phyloP scores from a whole-genome alignment of 2,329 filamentous ascomycete species.

The Epicoccum nigrum region DNA sequence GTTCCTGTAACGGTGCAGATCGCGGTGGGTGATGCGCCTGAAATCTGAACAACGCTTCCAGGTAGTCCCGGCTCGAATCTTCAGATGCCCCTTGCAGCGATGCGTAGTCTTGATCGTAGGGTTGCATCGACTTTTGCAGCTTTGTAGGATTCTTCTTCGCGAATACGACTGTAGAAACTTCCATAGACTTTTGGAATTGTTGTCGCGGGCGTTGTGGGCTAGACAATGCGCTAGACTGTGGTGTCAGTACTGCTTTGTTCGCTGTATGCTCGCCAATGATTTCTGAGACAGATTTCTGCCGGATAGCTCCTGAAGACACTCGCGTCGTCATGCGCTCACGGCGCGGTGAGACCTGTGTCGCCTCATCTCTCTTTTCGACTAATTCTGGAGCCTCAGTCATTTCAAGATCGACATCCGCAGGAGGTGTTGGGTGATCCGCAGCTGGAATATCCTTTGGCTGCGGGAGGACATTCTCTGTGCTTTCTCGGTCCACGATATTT shows the following conservation, averaged over 20 bases:
- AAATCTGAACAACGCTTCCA: slow-evolving; percentile 65
- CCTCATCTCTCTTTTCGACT: slow-evolving; percentile 12
- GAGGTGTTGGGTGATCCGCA: slow-evolving; percentile 44
- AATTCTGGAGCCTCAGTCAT: slow-evolving; percentile 37
- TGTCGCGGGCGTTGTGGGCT: slow-evolving; percentile 34
- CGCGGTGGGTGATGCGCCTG: slow-evolving; percentile 63
- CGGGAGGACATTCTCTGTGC: slow-evolving; percentile 20
- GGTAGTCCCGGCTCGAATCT: slow-evolving; percentile 61
- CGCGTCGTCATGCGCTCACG: slow-evolving; percentile 69
- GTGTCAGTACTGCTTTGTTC: slow-evolving; percentile 52
- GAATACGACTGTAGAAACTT: slow-evolving; percentile 78
- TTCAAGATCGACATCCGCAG: slow-evolving; percentile 43
- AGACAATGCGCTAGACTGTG: slow-evolving; percentile 38
- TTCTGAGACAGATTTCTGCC: slow-evolving; percentile 75
- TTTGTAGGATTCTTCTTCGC: slow-evolving; percentile 62
- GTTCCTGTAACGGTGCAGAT: slow-evolving; percentile 65
- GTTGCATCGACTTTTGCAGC: slow-evolving; percentile 39
- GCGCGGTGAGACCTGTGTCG: slow-evolving; percentile 32
- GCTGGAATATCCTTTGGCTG: slow-evolving; percentile 19
- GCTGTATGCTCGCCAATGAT: slow-evolving; percentile 67
- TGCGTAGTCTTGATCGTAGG: slow-evolving; percentile 49
- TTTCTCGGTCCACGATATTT: slow-evolving; percentile 31
- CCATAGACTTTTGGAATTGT: slow-evolving; percentile 58
- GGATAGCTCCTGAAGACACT: slow-evolving; percentile 72
- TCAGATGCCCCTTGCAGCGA: slow-evolving; percentile 55